Percentiles rank a stretch among this genome's conserved stretches.
phyloP scores from a whole-genome alignment of 1,139 yeast species.

The Kodamaea sp. region DNA sequence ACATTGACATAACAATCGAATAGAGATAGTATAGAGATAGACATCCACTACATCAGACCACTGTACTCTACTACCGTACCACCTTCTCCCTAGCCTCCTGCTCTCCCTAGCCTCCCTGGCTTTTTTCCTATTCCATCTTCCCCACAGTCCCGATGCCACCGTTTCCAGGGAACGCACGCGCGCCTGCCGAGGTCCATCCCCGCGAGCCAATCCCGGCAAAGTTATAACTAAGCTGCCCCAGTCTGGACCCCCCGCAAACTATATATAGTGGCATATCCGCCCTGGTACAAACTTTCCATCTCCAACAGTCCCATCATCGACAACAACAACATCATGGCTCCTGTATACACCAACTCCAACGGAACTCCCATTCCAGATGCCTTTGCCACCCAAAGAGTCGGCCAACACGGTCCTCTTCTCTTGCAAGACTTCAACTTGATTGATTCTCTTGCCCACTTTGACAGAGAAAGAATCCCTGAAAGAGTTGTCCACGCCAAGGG shows the following conservation, averaged over 20 bases:
- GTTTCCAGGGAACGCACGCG: slow-evolving; percentile 1
- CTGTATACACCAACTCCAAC: slow-evolving; percentile 64
- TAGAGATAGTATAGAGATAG: too few relatives aligned
- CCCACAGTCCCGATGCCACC: slow-evolving; percentile 1
- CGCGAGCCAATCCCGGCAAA: slow-evolving; percentile 7
- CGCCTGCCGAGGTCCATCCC: slow-evolving; percentile 11
- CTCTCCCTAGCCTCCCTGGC: too few relatives aligned
- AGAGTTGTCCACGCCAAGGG: slow-evolving; percentile 92
- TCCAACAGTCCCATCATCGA: neutral
- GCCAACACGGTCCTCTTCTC: slow-evolving; percentile 73
- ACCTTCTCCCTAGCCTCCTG: too few relatives aligned
- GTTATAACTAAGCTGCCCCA: slow-evolving; percentile 7
- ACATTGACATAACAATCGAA: too few relatives aligned
- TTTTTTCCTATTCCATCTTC: too few relatives aligned
- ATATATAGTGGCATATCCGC: slow-evolving; percentile 8
- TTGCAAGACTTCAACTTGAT: slow-evolving; percentile 78
- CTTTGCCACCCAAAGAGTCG: slow-evolving; percentile 73
- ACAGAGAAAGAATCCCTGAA: slow-evolving; percentile 86
- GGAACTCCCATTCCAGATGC: slow-evolving; percentile 73
- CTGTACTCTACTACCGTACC: too few relatives aligned
- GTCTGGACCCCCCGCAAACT: slow-evolving; percentile 11
- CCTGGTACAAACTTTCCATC: too few relatives aligned
- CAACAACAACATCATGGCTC: slow-evolving; percentile 23
- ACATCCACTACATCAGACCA: too few relatives aligned
- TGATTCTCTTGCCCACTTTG: slow-evolving; percentile 80